A percentile compares a stretch with the other conserved stretches of the same genome.
These are phyloP conservation scores for Pelargonium citronellum DNA, from an alignment of 441 rosid genomes.

Conservation along the genomic window DNA sequence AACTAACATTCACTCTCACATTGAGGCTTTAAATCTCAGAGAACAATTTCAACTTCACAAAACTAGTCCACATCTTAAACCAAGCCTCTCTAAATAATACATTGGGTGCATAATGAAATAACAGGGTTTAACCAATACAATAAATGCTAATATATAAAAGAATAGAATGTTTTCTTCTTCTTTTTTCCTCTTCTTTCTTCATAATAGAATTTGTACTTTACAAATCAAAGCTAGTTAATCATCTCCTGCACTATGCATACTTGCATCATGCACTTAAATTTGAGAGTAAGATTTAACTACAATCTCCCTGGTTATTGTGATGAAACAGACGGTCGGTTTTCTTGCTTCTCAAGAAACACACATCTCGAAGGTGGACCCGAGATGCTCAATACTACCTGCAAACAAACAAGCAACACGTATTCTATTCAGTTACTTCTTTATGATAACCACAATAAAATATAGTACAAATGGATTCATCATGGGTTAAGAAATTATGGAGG, in stretches of 20 bases:
- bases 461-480: neutral
- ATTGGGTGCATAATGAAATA: too few relatives aligned
- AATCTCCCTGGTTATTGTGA: conserved; percentile 28
- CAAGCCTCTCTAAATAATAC: too few relatives aligned
- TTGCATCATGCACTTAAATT: too few relatives aligned
- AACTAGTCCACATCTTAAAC: too few relatives aligned
- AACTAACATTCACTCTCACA: too few relatives aligned
- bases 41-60: too few relatives aligned
- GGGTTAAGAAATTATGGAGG: neutral
- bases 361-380: conserved; percentile 87
- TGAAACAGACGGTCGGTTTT: conserved; percentile 55
- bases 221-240: neutral
- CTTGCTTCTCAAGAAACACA: conserved; percentile 50
- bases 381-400: conserved; percentile 84
- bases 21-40: too few relatives aligned
- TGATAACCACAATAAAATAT: neutral
- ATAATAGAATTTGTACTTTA: neutral
- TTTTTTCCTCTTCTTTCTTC: neutral
- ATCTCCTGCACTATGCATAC: neutral
- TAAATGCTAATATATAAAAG: too few relatives aligned
- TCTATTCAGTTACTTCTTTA: neutral
- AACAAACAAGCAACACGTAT: neutral
- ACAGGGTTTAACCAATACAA: too few relatives aligned
- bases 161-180: too few relatives aligned
- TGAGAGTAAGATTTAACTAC: neutral